Evolutionary conservation across 306 rosid species (phyloP).

Genomic region (Morella rubra): DNA sequence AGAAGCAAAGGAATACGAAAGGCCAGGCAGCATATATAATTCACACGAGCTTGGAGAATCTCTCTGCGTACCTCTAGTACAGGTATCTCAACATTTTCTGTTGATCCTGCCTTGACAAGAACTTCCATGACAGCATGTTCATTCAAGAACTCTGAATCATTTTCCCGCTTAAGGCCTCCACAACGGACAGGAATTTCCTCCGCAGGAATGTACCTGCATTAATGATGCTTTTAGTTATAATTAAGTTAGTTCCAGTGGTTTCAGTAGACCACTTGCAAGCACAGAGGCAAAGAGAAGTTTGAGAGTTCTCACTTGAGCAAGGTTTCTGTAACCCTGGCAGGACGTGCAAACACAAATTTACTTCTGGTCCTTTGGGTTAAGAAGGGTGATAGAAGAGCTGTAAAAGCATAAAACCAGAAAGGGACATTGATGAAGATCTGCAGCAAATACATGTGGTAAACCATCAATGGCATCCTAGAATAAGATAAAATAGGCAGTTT

Average conservation of each 20-base stretch:
- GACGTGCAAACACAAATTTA: constrained; percentile 54
- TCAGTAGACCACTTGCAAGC: background rate
- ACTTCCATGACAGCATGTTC: constrained; percentile 39
- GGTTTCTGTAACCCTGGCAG: constrained; percentile 47
- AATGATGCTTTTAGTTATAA: background rate
- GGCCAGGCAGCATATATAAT: background rate
- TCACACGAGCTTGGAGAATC: background rate
- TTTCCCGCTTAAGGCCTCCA: constrained; percentile 54
- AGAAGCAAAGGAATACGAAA: too few species aligned
- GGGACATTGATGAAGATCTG: constrained; percentile 62
- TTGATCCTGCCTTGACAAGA: constrained; percentile 46
- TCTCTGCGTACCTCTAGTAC: constrained; percentile 37
- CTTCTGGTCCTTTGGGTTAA: constrained; percentile 56
- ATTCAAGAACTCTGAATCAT: constrained; percentile 38
- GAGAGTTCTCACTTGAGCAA: constrained; percentile 37
- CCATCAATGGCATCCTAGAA: background rate
- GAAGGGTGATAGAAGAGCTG: constrained; percentile 50
- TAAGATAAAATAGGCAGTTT: too few species aligned
- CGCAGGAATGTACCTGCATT: constrained; percentile 47
- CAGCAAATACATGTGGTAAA: constrained; percentile 16
- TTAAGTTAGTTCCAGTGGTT: background rate
- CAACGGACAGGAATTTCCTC: constrained; percentile 46
- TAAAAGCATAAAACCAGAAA: constrained; percentile 57
- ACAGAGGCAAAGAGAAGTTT: background rate
- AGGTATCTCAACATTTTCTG: constrained; percentile 48